Conservation (phyloP, 2,329 filamentous ascomycete species). For the Parasarocladium wereldwijsianum region DNA sequence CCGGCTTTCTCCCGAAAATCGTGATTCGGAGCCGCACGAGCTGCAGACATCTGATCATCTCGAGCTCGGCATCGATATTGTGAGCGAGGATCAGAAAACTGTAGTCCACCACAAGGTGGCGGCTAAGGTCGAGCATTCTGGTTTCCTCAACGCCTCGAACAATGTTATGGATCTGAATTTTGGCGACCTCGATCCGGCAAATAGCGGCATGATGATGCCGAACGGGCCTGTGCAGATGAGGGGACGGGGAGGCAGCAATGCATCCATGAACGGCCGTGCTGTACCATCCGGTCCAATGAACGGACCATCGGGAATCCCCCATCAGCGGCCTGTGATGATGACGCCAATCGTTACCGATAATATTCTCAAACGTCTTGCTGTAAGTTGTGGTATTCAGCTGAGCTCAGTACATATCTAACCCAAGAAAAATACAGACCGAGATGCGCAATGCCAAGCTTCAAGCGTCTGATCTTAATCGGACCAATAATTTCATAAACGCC, state of each 20-base stretch:
- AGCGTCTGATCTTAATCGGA: slow-evolving; percentile 69
- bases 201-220: slow-evolving; percentile 56
- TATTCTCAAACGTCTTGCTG: slow-evolving; percentile 55
- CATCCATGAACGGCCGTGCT: slow-evolving; percentile 51
- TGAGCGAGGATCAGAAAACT: slow-evolving; percentile 96
- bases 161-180: slow-evolving; percentile 83
- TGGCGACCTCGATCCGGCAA: slow-evolving; percentile 75
- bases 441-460: slow-evolving; percentile 83
- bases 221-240: slow-evolving; percentile 56
- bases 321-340: slow-evolving; percentile 60
- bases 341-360: slow-evolving; percentile 87
- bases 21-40: slow-evolving; percentile 91
- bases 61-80: slow-evolving; percentile 94
- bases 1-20: slow-evolving; percentile 81
- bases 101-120: slow-evolving; percentile 98
- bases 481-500: slow-evolving; percentile 65
- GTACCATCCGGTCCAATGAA: slow-evolving; percentile 30
- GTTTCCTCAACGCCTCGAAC: slow-evolving; percentile 58
- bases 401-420: slow-evolving; percentile 7
- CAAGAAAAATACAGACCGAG: slow-evolving; percentile 48
- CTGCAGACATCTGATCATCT: slow-evolving; percentile 81
- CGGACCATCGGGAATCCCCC: slow-evolving; percentile 43
- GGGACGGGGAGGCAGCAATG: slow-evolving; percentile 53
- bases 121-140: slow-evolving; percentile 90
- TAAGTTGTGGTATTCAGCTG: slow-evolving; percentile 10